Evolutionary conservation across 805 yeast species (phyloP).

Genomic region (Komagataella phaffii): DNA sequence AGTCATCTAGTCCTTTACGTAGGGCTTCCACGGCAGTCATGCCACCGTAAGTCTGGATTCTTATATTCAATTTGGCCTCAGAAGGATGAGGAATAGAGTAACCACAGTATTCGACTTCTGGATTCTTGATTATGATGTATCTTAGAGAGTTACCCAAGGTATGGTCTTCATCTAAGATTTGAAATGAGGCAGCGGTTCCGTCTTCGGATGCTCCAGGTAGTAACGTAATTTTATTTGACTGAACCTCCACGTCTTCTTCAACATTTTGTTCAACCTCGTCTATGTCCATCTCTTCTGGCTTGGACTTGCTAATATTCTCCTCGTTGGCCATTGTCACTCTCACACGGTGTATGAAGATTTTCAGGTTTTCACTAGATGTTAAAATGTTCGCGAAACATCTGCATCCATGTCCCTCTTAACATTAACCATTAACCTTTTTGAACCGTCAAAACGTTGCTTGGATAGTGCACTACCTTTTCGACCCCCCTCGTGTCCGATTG

Average conservation of each 20-base stretch:
- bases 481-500: background rate
- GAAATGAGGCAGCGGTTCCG: conserved; percentile 91
- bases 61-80: conserved; percentile 73
- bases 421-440: background rate
- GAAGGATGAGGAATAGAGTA: conserved; percentile 98
- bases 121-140: conserved; percentile 92
- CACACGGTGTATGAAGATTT: background rate
- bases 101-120: conserved; percentile 96
- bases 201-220: conserved; percentile 87
- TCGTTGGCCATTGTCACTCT: background rate
- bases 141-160: conserved; percentile 91
- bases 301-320: conserved; percentile 1
- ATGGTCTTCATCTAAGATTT: conserved; percentile 88
- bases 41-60: conserved; percentile 84
- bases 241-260: conserved; percentile 32
- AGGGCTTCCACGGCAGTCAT: conserved; percentile 87
- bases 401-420: background rate
- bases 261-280: conserved; percentile 10
- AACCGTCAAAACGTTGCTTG: background rate
- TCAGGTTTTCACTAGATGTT: background rate
- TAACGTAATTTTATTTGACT: conserved; percentile 44
- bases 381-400: conserved; percentile 2
- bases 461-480: background rate
- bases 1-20: conserved; percentile 80
- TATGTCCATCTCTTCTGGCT: conserved; percentile 4